phyloP scores from a whole-genome alignment of 2,329 filamentous ascomycete species.

The Penicillium sp. region DNA sequence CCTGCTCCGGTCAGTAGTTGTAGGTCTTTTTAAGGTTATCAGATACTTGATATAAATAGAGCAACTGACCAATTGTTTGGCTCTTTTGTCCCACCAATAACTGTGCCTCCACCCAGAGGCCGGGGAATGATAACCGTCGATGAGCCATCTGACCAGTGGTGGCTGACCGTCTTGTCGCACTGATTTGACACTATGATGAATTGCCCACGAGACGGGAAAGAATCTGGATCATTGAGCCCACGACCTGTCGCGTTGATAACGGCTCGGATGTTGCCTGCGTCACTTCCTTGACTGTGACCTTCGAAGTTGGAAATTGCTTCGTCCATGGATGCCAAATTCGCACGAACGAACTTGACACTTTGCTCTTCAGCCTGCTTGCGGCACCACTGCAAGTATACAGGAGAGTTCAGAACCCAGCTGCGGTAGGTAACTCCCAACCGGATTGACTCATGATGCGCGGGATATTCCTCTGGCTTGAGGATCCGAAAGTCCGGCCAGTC shows the following conservation, averaged over 20 bases:
- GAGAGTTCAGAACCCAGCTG: conserved; percentile 14
- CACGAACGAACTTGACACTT: conserved; percentile 5
- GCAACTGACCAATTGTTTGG: conserved; percentile 8
- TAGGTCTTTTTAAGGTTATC: not conserved
- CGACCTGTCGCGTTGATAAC: conserved; percentile 10
- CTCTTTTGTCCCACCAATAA: conserved; percentile 15
- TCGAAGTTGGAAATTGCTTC: conserved; percentile 1
- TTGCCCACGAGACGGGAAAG: conserved; percentile 12
- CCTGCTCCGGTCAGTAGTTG: not conserved
- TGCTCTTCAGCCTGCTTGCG: conserved; percentile 1
- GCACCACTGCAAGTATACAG: conserved; percentile 12
- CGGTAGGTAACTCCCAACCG: conserved; percentile 9
- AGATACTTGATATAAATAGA: too few species aligned
- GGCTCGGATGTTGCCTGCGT: not conserved
- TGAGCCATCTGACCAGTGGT: conserved; percentile 14
- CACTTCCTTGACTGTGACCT: not conserved
- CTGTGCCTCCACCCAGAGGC: conserved; percentile 10
- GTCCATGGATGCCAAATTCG: not conserved
- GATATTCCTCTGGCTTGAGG: not conserved
- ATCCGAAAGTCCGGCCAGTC: conserved; percentile 11
- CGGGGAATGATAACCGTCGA: conserved; percentile 7
- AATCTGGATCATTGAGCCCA: conserved; percentile 7
- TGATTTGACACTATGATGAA: conserved; percentile 13
- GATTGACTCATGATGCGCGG: conserved; percentile 2
- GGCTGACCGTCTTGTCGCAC: conserved; percentile 12